Evolutionary conservation across 2,329 filamentous ascomycete species (phyloP).

Genomic region (Metarhizium humberi): DNA sequence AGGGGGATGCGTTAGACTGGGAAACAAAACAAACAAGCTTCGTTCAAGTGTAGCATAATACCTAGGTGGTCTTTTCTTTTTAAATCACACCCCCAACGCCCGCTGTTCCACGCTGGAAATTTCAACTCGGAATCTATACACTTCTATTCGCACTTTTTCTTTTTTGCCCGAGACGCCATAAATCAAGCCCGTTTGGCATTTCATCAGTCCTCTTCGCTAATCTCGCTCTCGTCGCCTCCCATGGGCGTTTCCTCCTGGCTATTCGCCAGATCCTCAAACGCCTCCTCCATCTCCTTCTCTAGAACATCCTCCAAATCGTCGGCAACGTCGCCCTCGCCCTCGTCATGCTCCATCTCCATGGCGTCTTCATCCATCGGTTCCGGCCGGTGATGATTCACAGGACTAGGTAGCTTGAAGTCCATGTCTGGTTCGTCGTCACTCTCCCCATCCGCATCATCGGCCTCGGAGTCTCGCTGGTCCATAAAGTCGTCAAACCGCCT

Average conservation of each 20-base stretch:
- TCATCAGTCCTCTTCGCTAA: conserved; percentile 54
- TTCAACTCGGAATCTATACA: too few species aligned
- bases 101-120: background rate
- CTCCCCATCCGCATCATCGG: conserved; percentile 35
- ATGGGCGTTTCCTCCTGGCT: conserved; percentile 36
- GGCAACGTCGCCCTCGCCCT: conserved; percentile 16
- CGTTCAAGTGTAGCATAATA: too few species aligned
- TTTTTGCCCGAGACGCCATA: background rate
- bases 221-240: conserved; percentile 47
- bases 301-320: conserved; percentile 27
- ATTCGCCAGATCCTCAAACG: conserved; percentile 43
- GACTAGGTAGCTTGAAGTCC: conserved; percentile 45
- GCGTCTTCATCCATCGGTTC: conserved; percentile 20
- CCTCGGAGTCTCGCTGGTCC: conserved; percentile 34
- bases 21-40: too few species aligned
- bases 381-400: conserved; percentile 31
- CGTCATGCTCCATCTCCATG: conserved; percentile 15
- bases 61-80: too few species aligned
- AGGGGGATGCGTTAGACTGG: too few species aligned
- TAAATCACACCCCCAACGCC: background rate
- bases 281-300: conserved; percentile 44
- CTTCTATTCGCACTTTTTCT: too few species aligned
- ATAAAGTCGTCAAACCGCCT: conserved; percentile 46
- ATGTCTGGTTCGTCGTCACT: conserved; percentile 38
- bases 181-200: background rate